Evolutionary conservation across 1,139 yeast species (phyloP), one percentile per base, ranked within the genome.

Genomic region (Dujonia santamariae): DNA sequence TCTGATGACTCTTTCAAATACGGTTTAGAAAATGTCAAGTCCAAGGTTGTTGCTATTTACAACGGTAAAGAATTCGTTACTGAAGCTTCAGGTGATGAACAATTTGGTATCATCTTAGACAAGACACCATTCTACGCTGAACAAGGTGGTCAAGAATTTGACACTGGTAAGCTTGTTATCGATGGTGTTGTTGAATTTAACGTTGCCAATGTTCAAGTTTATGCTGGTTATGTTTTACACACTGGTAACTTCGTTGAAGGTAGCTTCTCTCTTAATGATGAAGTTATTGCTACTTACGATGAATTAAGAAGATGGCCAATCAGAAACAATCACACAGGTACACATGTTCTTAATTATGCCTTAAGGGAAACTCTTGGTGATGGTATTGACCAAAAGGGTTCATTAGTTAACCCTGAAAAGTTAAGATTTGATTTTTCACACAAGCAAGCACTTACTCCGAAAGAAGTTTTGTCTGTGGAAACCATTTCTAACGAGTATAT

Each of bases 141-240:
- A 66, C 95, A 86, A 65, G 99, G 99, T 78, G 99, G 99, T 54
- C 99, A 92, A 71, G 97, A 87, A 62, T 84, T 75, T 55, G 99
- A 92, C 58, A 85, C 95, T 30, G 99, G 99, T 63, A 85, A 78
- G 60, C 71, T 92, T 46, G 92, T 88, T 34, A 79, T 87, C 51
- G 97, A 88, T 53, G 97, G 95, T 34, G 67, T 67, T 47, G 71
- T 88, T 38, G 97, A 90, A 59, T 92, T 92, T 61, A 79, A 78
- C 40, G 97, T 92, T 40, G 82, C 82, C 46, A 88, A 92, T 53
- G 97, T 88, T 34, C 98, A 94, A 67, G 73, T 72, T 32, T 92
- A 88, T 54, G 97, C 84, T 43, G 98, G 98, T 39, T 92, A 85
- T 53, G 96, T 92, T 28, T 78, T 92, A 56, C 99, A 92, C 59